Percentiles rank a stretch among this genome's conserved stretches.
Conservation (phyloP, 306 rosid species). For the Astragalus membranaceus region DNA sequence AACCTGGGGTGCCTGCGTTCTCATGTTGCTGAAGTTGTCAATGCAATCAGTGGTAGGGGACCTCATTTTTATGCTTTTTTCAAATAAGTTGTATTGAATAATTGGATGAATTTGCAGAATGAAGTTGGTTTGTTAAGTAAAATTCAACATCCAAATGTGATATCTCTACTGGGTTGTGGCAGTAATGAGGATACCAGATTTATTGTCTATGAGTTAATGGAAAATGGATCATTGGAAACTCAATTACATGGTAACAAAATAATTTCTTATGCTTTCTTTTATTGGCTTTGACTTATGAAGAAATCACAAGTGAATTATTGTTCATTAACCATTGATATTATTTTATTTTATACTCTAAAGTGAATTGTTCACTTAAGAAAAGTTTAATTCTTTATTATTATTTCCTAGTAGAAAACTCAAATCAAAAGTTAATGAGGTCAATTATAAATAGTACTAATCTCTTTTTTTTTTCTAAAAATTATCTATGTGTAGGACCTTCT, state of each 20-base stretch:
- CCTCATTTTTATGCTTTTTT: too few relatives aligned
- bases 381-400: background rate
- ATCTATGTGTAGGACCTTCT: conserved; percentile 59
- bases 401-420: background rate
- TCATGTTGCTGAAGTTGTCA: too few relatives aligned
- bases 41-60: too few relatives aligned
- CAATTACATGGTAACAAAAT: conserved; percentile 72
- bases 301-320: too few relatives aligned
- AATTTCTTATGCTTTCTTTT: too few relatives aligned
- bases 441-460: conserved; percentile 4
- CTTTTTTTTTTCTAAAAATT: background rate
- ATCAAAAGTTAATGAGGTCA: background rate
- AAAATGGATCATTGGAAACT: conserved; percentile 88
- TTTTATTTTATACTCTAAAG: background rate
- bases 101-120: conserved; percentile 60
- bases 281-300: too few relatives aligned
- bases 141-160: conserved; percentile 83
- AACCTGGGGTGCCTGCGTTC: too few relatives aligned
- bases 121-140: conserved; percentile 77
- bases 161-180: conserved; percentile 75
- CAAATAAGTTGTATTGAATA: background rate
- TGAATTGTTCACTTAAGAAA: background rate
- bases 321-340: background rate
- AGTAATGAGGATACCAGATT: conserved; percentile 48
- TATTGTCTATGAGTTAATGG: conserved; percentile 88